Evolutionary conservation across 139 green algal genomes (phyloP).

Genomic region (Zygnema cylindricum): DNA sequence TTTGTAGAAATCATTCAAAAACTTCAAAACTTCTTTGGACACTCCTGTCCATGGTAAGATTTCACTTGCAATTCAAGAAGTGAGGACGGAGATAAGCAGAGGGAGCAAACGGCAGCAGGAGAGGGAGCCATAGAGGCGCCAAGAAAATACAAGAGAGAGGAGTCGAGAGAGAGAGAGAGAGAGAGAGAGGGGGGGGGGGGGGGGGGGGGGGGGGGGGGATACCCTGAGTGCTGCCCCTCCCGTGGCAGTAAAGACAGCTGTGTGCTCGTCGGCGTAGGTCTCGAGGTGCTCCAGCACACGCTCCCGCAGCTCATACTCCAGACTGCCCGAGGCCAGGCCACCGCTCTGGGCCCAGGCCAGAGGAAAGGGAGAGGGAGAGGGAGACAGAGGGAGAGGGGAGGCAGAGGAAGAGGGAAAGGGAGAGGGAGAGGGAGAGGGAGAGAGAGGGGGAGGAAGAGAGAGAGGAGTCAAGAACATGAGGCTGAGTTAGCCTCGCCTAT

Average conservation of each 20-base stretch:
- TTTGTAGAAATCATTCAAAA: too few relatives aligned
- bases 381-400: neutral
- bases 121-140: too few relatives aligned
- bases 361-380: neutral
- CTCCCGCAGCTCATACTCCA: conserved; percentile 31
- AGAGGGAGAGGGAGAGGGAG: neutral
- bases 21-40: too few relatives aligned
- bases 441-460: neutral
- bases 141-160: too few relatives aligned
- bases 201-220: too few relatives aligned
- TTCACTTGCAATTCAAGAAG: too few relatives aligned
- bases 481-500: too few relatives aligned
- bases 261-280: conserved; percentile 7
- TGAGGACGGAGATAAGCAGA: too few relatives aligned
- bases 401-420: neutral
- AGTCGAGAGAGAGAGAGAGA: too few relatives aligned
- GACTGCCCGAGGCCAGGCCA: conserved; percentile 2
- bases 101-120: too few relatives aligned
- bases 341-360: neutral
- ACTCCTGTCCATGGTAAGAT: too few relatives aligned
- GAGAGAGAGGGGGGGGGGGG: too few relatives aligned
- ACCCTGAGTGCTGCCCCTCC: neutral
- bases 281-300: conserved; percentile 19
- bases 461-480: neutral
- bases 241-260: neutral